Evolutionary conservation across 164 flowering plant species (phyloP), one percentile per base, ranked within the genome.

Genomic region (Santalum album): DNA sequence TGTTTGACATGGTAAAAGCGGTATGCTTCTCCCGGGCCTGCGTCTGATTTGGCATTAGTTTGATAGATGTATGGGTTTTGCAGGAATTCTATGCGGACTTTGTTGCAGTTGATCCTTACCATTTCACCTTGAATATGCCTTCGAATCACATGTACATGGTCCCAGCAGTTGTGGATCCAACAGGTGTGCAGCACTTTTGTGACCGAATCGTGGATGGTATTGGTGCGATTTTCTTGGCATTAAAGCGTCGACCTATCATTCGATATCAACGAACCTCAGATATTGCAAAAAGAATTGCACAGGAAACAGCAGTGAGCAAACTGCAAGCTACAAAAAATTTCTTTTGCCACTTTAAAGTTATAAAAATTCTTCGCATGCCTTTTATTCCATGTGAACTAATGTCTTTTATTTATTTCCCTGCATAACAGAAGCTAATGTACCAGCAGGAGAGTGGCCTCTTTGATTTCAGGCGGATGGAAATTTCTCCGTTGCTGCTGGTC

Each of bases 61-160:
- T 43, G 5, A 16, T 12, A 43, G 3, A 4, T 23, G 9, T 12
- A 18, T 54, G 57, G 52, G 36, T 58, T 49, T 65, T 79, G 80
- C 95, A 89, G 97, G 99, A 92, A 64, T 83, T 81, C 62, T 92
- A 81, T 85, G 96, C 86, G 25, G 99, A 92, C 58, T 83, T 89
- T 72, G 80, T 82, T 64, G 87, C 96, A n/a, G 27, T 67, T 62
- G 97, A 92, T 75, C 79, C 94, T 40, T 77, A 74, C 49, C 97
- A 89, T 70, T 87, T 89, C 79, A 76, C 80, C 32, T 70, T 92
- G 38, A 83, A 83, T 64, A 63, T 74, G 43, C 67, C 80, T 15
- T 67, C 79, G 40, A 89, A 89, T 69, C 83, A 84, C 66, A 64
- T 80, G 29, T 89, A 92, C 62, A 89, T 92, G 99, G 87, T 92